Base-by-base conservation (phyloP, 1,139 yeast species). In the Scheffersomyces illinoinensis region DNA sequence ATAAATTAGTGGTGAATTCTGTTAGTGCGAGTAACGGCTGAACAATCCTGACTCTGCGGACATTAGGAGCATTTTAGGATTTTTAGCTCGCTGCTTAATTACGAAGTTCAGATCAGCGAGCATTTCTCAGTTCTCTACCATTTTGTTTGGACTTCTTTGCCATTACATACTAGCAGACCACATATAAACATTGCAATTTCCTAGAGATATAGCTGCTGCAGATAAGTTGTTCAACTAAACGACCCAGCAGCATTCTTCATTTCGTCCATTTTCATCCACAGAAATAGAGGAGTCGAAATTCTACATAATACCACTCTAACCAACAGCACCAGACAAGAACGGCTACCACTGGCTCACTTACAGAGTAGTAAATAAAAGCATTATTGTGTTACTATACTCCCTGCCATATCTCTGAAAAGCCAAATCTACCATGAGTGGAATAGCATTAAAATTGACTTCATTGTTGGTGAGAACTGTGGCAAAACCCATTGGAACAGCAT, bases 361-460 rank as follows among this genome's bases (percentile, higher is more conserved):
- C 12, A 2, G 43, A 33, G 43, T 1, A 10, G 43, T 33, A 33
- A 33, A 10, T 17, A 4, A 33, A 2, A 10, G 17, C 17, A 33
- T 8, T 33, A 17, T 12, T 17, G 17, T 4, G 2, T 33, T 12
- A 7, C 12, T 12, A 12, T 33, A 33, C 43, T 33, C 1, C n/a
- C n/a, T n/a, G n/a, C n/a, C 10, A 33, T 17, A 33, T 5, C 17
- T 33, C 14, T 12, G 43, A 10, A 12, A 7, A 33, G 43, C 10
- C 43, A 4, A 4, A 33, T 33, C 17, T 33, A 12, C 43, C 17
- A 81, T 79, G 84, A 79, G 83, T 71, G 84, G 85, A 53, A 77
- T 91, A 52, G 93, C 96, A 14, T 80, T 91, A 56, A 92, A 92
- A 71, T 76, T 92, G 66, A 87, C 95, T 14, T 85, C 96, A 50